Conservation (phyloP, 495 filamentous ascomycete genomes). For the Annulohypoxylon bovei region DNA sequence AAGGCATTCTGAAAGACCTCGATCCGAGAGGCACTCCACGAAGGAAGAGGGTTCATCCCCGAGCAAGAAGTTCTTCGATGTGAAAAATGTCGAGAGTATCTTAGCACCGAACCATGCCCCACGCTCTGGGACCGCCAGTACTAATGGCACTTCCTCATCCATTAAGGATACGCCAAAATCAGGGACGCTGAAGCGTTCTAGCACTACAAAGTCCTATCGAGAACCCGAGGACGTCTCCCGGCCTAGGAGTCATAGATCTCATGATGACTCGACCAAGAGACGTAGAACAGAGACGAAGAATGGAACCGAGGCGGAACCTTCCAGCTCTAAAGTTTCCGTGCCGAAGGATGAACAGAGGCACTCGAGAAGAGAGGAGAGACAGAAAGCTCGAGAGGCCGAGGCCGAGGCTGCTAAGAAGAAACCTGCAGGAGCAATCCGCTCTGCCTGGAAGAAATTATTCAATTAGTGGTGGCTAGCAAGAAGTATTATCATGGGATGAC, state of each 20-base stretch:
- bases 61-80: conserved; percentile 55
- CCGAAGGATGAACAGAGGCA: conserved; percentile 17
- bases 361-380: conserved; percentile 30
- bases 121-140: conserved; percentile 27
- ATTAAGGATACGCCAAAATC: conserved; percentile 37
- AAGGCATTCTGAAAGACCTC: conserved; percentile 43
- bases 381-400: conserved; percentile 32
- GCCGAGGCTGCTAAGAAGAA: conserved; percentile 28
- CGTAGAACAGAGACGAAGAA: conserved; percentile 25
- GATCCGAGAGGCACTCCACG: conserved; percentile 28
- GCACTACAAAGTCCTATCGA: conserved; percentile 42
- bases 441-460: conserved; percentile 34
- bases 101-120: conserved; percentile 44
- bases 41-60: conserved; percentile 44
- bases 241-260: conserved; percentile 30
- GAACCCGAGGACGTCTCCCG: conserved; percentile 33
- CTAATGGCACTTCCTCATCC: conserved; percentile 21
- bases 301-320: conserved; percentile 9
- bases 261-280: conserved; percentile 25
- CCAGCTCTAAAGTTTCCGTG: conserved; percentile 18
- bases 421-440: conserved; percentile 19
- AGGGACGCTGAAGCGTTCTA: conserved; percentile 49
- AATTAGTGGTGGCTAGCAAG: background rate
- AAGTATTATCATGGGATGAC: conserved; percentile 10
- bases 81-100: conserved; percentile 50